Evolutionary conservation across 2,329 filamentous ascomycete species (phyloP), one percentile per base, ranked within the genome.

Genomic region (Penicillium verrucosum): DNA sequence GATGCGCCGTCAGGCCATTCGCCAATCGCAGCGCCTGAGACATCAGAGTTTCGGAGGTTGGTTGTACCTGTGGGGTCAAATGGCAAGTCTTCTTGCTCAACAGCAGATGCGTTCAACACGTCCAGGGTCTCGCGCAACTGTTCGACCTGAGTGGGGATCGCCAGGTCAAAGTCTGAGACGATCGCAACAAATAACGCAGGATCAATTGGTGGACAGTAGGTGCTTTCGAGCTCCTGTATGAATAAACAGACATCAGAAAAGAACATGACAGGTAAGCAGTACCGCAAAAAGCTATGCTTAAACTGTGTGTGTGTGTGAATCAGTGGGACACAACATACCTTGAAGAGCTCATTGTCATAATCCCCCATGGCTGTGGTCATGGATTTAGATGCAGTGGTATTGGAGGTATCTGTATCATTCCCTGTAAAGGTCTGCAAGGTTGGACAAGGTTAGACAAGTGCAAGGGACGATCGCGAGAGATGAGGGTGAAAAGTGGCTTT

Each of bases 41-140:
- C 56, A 41, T 66, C 68, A 2, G 56, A 57, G 23, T 70, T 60
- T 14, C 68, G 68, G 40, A 70, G 65, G 12, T 81, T 82, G 29
- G 85, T 83, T 27, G 87, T 84, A 3, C 89, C 90, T 32, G 89
- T 90, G 0, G 89, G 84, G 63, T 94, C 90, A 68, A 96, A 96
- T 0, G 86, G 86, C 5, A 73, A 58, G 49, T 73, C 62, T 10
- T 84, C 86, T 16, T 85, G 82, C 67, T 94, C 89, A 69, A 94
- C 88, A 0, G 89, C 90, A 56, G 82, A 78, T 30, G 83, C 77
- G 50, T 88, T 88, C 14, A 97, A 75, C 1, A 75, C 72, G n/a
- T 88, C 80, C 1, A 97, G 79, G 0, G 82, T 80, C n/a, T 76
- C 69, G 30, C 82, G 81, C 3, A 87, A 85, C 10, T 78, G 75